These are phyloP conservation scores for Aspergillus ustus DNA, from an alignment of 2,329 filamentous ascomycete species.

Conservation along the genomic window DNA sequence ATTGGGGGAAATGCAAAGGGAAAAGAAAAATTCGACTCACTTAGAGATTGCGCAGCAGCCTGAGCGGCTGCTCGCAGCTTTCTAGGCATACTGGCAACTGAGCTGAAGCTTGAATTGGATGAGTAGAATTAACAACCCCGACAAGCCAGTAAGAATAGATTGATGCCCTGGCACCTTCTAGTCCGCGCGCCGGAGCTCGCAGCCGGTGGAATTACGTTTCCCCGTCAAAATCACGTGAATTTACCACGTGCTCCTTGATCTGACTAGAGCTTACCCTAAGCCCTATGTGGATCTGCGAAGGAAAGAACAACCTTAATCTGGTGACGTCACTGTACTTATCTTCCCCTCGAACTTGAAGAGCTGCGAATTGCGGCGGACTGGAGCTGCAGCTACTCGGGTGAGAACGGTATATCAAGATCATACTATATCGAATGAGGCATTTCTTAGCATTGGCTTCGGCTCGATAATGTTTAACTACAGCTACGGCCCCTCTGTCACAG, in stretches of 20 bases:
- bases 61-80: constrained; percentile 52
- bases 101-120: constrained; percentile 9
- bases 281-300: constrained; percentile 12
- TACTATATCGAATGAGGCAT: not conserved
- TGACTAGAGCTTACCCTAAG: not conserved
- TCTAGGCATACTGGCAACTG: constrained; percentile 44
- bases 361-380: not conserved
- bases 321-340: not conserved
- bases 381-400: constrained; percentile 8
- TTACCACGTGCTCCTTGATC: not conserved
- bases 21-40: constrained; percentile 36
- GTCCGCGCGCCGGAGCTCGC: constrained; percentile 16
- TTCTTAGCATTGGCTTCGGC: not conserved
- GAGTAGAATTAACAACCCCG: not conserved
- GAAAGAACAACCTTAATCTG: not conserved
- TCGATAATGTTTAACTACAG: not conserved
- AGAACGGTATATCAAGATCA: constrained; percentile 8
- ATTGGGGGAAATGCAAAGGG: not conserved
- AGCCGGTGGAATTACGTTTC: constrained; percentile 10
- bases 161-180: constrained; percentile 20
- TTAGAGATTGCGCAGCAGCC: constrained; percentile 52
- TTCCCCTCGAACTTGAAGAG: not conserved
- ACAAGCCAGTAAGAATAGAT: constrained; percentile 15
- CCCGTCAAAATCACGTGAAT: constrained; percentile 18
- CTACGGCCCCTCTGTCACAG: not conserved